A percentile compares a stretch with the other conserved stretches of the same genome.
These are phyloP conservation scores for Sungouiella blattae DNA, from an alignment of 805 yeast species.

Conservation along the genomic window DNA sequence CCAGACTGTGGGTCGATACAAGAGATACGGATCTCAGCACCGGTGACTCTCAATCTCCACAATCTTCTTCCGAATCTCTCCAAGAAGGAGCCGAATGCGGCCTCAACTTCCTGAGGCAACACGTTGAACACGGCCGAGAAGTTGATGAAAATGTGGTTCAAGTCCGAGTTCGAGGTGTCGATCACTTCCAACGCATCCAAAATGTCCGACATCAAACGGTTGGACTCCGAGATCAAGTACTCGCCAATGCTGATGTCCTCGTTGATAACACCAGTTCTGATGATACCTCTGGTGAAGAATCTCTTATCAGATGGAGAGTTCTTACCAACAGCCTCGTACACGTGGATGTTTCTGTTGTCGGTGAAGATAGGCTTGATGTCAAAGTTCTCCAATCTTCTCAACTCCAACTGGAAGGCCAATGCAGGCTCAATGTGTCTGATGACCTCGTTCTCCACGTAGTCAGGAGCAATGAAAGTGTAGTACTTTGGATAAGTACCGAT, in stretches of 20 bases:
- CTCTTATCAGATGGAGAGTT: conserved; percentile 91
- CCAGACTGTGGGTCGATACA: conserved; percentile 88
- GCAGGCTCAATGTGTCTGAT: conserved; percentile 99
- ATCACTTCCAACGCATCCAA: conserved; percentile 91
- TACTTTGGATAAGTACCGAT: conserved; percentile 91
- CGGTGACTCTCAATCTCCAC: conserved; percentile 94
- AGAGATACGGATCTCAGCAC: conserved; percentile 96
- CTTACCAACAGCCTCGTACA: conserved; percentile 94
- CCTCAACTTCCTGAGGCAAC: conserved; percentile 92
- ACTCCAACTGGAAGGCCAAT: conserved; percentile 93
- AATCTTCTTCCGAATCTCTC: conserved; percentile 96
- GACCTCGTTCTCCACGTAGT: conserved; percentile 81
- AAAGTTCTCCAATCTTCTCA: conserved; percentile 91
- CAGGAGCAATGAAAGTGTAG: conserved; percentile 91
- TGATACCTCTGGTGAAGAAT: conserved; percentile 94
- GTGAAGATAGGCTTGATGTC: conserved; percentile 92
- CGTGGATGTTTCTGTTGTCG: conserved; percentile 96
- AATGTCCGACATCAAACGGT: conserved; percentile 92
- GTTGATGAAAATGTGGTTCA: conserved; percentile 95
- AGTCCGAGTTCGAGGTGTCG: conserved; percentile 91
- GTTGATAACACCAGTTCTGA: conserved; percentile 91
- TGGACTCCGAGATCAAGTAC: conserved; percentile 93
- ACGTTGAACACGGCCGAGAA: conserved; percentile 94
- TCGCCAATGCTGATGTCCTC: conserved; percentile 92
- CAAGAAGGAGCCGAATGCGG: conserved; percentile 95